Conservation (phyloP, 2,329 filamentous ascomycete genomes). For the Colletotrichum coccodes region DNA sequence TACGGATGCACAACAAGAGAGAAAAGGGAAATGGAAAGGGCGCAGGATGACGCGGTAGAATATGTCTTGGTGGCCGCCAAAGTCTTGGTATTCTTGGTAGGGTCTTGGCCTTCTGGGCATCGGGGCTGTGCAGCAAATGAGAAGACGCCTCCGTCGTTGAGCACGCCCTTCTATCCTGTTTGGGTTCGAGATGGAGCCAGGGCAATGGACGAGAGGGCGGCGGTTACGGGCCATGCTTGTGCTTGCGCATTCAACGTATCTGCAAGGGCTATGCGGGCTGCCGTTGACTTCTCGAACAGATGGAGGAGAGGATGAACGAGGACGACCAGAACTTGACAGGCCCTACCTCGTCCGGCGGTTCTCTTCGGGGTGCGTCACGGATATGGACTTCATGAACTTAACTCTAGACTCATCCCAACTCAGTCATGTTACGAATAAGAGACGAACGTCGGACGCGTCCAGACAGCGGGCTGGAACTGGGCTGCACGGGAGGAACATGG, state of each 20-base stretch:
- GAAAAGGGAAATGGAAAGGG: conserved; percentile 1
- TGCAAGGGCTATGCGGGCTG: not conserved
- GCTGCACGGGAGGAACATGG: not conserved
- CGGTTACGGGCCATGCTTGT: not conserved
- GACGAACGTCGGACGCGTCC: not conserved
- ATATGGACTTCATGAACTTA: no score
- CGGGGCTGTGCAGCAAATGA: conserved; percentile 35
- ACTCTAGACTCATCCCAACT: not conserved
- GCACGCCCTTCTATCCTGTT: not conserved
- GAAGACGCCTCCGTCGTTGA: not conserved
- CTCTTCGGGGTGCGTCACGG: not conserved
- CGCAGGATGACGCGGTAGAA: conserved; percentile 33
- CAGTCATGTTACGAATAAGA: not conserved
- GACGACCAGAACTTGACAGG: not conserved
- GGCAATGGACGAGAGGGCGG: not conserved
- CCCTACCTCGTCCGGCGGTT: not conserved
- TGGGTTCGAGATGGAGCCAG: conserved; percentile 1
- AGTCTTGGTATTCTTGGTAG: conserved; percentile 35
- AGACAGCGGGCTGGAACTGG: not conserved
- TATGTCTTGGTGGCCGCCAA: conserved; percentile 31
- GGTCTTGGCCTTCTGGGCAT: conserved; percentile 35
- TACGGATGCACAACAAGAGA: conserved; percentile 1
- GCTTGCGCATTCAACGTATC: not conserved
- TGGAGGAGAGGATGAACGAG: not conserved
- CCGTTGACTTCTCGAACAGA: not conserved